Evolutionary conservation across 345 rosid species (phyloP), one percentile per base, ranked within the genome.

Genomic region (Eucalyptus sp.): DNA sequence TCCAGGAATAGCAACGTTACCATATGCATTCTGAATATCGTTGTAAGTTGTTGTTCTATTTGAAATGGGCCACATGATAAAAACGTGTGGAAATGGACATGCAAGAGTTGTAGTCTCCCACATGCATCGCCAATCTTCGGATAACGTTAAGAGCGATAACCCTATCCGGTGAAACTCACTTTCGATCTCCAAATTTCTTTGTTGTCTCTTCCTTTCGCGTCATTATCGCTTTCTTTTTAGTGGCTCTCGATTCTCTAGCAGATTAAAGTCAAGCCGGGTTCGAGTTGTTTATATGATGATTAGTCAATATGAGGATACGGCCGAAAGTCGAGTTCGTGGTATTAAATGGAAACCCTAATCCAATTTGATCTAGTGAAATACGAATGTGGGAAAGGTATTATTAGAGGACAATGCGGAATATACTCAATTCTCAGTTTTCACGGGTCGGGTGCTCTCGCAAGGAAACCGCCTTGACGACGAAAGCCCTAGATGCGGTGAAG

Each of bases 1-100:
- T 51, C 17, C 0, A 4, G 0, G 22, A 51, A 51, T 3, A 51
- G 0, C 17, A 52, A 52, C 7, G 0, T 52, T 7, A 52, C 4
- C 4, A 7, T 17, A 17, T 17, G 22, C 22, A 17, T 1, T 1
- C 0, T 7, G 8, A 20, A 18, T 41, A 12, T 18, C 8, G 3
- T 71, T 10, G 46, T 18, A 10, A 8, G 27, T 71, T 18, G 46
- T 0, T 71, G 27, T 37, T 20, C 8, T 10, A 33, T 71, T 8
- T 71, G 81, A 71, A 71, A 18, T 3, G 83, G 27, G 37, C 20
- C 7, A 4, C 25, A 37, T 10, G 41, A 68, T 13, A 31, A 0
- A 31, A 31, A 37, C 83, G 1, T 37, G 46, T 20, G 83, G 46
- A 37, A 68, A 68, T 68, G 20, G 80, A 33, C 80, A 33, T 1